These are phyloP conservation scores for Vaccinium corymbosum DNA, from an alignment of 148 eudicot genomes.

Conservation along the genomic window DNA sequence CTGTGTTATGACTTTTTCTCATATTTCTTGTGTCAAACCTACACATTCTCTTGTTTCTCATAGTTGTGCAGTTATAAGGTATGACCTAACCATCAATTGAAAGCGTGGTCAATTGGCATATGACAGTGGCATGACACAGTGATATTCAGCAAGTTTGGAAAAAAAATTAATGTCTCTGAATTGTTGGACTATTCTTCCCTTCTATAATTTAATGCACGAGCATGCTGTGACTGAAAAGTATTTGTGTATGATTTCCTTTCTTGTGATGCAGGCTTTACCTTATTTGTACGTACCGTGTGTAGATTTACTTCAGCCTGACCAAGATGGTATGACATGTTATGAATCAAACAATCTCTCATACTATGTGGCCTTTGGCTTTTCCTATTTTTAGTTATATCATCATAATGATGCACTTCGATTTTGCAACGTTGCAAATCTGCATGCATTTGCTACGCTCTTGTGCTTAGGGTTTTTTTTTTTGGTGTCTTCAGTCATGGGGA, in stretches of 20 bases:
- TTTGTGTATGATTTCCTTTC: slow-evolving; percentile 1
- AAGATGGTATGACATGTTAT: slow-evolving; percentile 41
- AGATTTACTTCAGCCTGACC: slow-evolving; percentile 48
- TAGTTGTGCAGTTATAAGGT: neutral
- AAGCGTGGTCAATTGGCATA: neutral
- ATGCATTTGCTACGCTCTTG: neutral
- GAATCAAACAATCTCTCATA: neutral
- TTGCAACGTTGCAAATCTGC: neutral
- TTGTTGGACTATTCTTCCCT: neutral
- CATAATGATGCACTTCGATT: neutral
- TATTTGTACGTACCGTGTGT: slow-evolving; percentile 76
- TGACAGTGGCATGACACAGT: neutral
- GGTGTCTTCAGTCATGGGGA: neutral
- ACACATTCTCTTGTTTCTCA: neutral
- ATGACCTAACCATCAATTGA: neutral
- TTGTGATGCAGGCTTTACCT: slow-evolving; percentile 72
- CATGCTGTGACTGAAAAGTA: neutral
- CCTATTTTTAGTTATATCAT: neutral
- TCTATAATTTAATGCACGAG: neutral
- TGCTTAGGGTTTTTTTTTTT: neutral
- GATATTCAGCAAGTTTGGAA: neutral
- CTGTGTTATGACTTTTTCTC: neutral
- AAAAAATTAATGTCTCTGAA: neutral
- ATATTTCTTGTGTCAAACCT: neutral
- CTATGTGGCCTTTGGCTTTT: neutral